Percentiles rank a stretch among this genome's conserved stretches.
Conservation (phyloP, 2,329 filamentous ascomycete species). For the Sarocladium strictum region DNA sequence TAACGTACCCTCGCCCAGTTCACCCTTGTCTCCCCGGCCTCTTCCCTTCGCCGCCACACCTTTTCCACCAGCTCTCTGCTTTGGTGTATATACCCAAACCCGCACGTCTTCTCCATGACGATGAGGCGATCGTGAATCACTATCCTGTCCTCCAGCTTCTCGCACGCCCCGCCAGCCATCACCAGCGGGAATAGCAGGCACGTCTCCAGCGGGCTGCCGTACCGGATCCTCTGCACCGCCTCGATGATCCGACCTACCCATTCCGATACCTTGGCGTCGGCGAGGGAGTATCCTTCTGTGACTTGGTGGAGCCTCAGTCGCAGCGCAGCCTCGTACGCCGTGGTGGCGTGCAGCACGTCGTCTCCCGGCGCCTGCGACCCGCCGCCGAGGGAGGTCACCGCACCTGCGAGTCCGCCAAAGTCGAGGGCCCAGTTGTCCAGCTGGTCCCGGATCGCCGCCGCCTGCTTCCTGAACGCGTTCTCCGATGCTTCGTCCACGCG, state of each 20-base stretch:
- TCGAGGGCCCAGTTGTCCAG: conserved; percentile 32
- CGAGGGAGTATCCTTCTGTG: conserved; percentile 33
- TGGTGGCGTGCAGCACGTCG: conserved; percentile 28
- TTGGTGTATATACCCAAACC: conserved; percentile 36
- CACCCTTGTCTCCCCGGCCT: conserved; percentile 21
- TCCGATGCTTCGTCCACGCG: conserved; percentile 24
- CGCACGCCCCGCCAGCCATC: conserved; percentile 33
- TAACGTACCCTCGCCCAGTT: conserved; percentile 29
- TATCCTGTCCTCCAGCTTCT: conserved; percentile 28
- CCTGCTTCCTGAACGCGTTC: conserved; percentile 22
- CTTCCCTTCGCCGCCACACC: conserved; percentile 29
- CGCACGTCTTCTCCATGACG: conserved; percentile 37
- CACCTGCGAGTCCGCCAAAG: not conserved
- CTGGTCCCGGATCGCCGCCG: conserved; percentile 23
- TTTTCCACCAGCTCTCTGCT: conserved; percentile 31
- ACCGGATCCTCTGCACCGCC: conserved; percentile 30
- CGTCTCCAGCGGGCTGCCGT: conserved; percentile 33
- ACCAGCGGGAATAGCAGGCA: conserved; percentile 35
- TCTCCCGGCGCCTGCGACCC: conserved; percentile 13
- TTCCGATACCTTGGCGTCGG: conserved; percentile 24
- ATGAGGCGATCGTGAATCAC: conserved; percentile 33
- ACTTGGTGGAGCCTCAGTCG: conserved; percentile 36
- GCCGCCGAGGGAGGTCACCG: not conserved
- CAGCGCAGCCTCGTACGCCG: conserved; percentile 34
- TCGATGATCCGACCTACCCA: conserved; percentile 29